Base-by-base conservation (phyloP, 2,329 filamentous ascomycete genomes). In the Hypomyces perniciosus region DNA sequence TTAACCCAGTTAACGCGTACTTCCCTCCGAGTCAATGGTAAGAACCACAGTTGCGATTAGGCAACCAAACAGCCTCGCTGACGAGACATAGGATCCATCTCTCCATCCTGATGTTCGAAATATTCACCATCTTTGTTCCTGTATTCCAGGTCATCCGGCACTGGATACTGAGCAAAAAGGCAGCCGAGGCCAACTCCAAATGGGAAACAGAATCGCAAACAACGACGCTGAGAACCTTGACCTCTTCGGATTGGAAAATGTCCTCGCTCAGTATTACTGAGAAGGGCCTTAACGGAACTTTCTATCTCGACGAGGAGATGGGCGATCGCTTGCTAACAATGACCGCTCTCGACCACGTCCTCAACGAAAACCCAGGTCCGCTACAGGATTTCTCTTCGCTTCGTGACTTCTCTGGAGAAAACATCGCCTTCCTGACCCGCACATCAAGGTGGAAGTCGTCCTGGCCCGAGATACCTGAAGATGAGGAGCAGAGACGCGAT, bases 401-500 rank as follows among this genome's bases (percentile, higher is more conserved):
- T 0, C 74, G 77, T 38, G 84, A 87, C 57, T 86, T 87, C 60
- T 85, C 83, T 0, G 83, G 82, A 8, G 84, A 87, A 63, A 87
- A 87, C 61, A 81, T 86, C 56, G 76, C 81, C 34, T 86, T 86
- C 62, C 68, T 86, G 2, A 79, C 73, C 10, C 68, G 71, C 20
- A 73, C 83, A 2, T 67, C 73, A 1, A 69, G 72, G 45, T 85
- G 80, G 78, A 81, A 78, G 60, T 57, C 59, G 4, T 62, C 61
- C 1, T 56, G 59, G 58, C 33, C 56, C 50, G 46, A 49, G 4
- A 41, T 46, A 1, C 28, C 49, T 1, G 38, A 26, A 9, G 31
- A 38, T 29, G 30, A 42, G 8, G 42, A 47, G 7, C 39, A 40
- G 7, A 9, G 38, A 1, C 71, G 70, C 12, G 68, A 76, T 31